A percentile compares a stretch with the other conserved stretches of the same genome.
Conservation (phyloP, 2,329 filamentous ascomycete genomes). For the Fusarium bactridioides region DNA sequence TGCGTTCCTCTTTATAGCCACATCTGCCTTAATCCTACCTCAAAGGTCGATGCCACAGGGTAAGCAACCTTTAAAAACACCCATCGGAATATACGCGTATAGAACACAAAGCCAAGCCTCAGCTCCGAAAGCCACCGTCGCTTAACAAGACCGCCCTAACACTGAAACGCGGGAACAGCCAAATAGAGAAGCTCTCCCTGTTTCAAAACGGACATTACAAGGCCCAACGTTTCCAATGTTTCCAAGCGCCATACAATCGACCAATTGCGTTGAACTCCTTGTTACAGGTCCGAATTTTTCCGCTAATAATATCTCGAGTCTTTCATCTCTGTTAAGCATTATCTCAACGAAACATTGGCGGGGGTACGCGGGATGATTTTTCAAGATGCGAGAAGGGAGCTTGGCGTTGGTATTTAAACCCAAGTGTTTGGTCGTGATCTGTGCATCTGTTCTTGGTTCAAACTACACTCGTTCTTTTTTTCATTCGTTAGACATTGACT, state of each 20-base stretch:
- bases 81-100: too few relatives aligned
- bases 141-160: not conserved
- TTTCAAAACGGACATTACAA: conserved; percentile 13
- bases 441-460: not conserved
- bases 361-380: not conserved
- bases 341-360: not conserved
- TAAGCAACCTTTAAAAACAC: not conserved
- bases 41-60: not conserved
- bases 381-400: not conserved
- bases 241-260: not conserved
- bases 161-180: conserved; percentile 14
- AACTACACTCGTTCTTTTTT: conserved; percentile 8
- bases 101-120: not conserved
- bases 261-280: not conserved
- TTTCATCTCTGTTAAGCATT: not conserved
- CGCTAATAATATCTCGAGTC: not conserved
- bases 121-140: not conserved
- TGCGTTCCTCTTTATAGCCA: not conserved
- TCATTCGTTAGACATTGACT: conserved; percentile 31
- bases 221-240: conserved; percentile 2
- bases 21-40: too few relatives aligned
- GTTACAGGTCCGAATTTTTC: conserved; percentile 15
- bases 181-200: conserved; percentile 9
- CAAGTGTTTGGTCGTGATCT: not conserved
- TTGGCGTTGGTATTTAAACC: conserved; percentile 22